Percentiles rank a stretch among this genome's conserved stretches.
Conservation (phyloP, 2,329 filamentous ascomycete species). For the Aspergillus texensis region DNA sequence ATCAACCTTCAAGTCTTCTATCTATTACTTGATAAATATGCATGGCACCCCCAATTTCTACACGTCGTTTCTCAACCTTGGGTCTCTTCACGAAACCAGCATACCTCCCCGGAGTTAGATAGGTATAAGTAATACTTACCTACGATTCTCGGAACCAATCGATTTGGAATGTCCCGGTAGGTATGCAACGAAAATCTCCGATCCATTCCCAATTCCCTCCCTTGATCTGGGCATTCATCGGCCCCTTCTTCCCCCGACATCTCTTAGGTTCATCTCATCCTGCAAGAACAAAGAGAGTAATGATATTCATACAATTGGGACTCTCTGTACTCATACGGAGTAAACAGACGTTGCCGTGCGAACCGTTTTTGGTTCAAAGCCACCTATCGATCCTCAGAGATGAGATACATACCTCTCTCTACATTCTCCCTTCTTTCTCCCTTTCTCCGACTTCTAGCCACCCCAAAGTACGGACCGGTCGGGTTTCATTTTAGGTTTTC, state of each 20-base stretch:
- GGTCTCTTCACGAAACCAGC: background rate
- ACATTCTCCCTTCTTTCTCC: background rate
- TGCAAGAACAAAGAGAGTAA: background rate
- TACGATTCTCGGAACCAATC: background rate
- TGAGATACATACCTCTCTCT: background rate
- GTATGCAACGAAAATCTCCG: conserved; percentile 7
- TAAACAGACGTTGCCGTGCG: conserved; percentile 2
- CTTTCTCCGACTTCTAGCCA: background rate
- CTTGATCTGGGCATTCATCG: background rate
- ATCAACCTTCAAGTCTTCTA: background rate
- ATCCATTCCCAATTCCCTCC: conserved; percentile 5
- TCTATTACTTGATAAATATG: background rate
- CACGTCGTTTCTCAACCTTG: background rate
- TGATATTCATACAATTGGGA: background rate
- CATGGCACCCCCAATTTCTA: background rate
- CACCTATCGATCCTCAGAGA: background rate
- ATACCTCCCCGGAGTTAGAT: background rate
- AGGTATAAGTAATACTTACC: no score
- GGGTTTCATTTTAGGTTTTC: background rate
- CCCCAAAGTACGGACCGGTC: background rate
- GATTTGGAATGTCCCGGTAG: conserved; percentile 2
- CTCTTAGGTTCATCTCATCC: background rate
- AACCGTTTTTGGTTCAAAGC: background rate
- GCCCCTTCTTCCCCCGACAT: background rate
- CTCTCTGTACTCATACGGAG: background rate